Conservation (phyloP, 768 basidiomycete species). For the Mycena polygramma region DNA sequence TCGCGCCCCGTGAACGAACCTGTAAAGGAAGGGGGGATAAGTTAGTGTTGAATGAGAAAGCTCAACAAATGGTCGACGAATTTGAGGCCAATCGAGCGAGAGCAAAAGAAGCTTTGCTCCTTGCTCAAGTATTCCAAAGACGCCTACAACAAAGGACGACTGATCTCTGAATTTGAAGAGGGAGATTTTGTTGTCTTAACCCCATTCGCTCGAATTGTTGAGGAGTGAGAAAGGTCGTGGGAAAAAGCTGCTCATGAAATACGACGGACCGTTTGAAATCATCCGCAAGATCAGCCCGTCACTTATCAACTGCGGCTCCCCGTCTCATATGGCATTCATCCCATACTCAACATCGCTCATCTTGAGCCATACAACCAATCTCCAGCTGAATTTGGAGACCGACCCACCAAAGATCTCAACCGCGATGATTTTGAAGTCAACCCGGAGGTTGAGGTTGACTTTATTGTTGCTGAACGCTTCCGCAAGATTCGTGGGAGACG, state of each 20-base stretch:
- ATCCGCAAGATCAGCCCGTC: slow-evolving; percentile 38
- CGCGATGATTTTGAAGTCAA: slow-evolving; percentile 32
- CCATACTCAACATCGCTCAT: slow-evolving; percentile 37
- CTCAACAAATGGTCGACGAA: slow-evolving; percentile 20
- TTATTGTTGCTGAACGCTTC: slow-evolving; percentile 39
- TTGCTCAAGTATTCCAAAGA: no score
- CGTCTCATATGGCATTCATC: slow-evolving; percentile 38
- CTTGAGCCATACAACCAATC: slow-evolving; percentile 38
- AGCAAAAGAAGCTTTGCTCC: no score
- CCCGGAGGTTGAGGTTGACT: slow-evolving; percentile 43
- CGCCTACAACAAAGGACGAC: no score
- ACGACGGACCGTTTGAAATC: slow-evolving; percentile 42
- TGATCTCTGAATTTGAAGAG: no score
- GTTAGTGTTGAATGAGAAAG: slow-evolving; percentile 8
- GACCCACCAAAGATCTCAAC: slow-evolving; percentile 14
- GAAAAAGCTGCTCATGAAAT: slow-evolving; percentile 38
- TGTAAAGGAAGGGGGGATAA: slow-evolving; percentile 1
- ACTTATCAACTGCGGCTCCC: slow-evolving; percentile 38
- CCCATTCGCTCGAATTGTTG: no score
- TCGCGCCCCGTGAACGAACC: slow-evolving; percentile 1
- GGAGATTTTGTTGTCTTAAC: no score
- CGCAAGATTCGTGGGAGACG: background rate
- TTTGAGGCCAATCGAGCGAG: no score
- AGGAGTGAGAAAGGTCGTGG: slow-evolving; percentile 38
- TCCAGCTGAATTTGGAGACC: slow-evolving; percentile 30